Percentiles rank a stretch among this genome's conserved stretches.
Evolutionary conservation across 2,329 filamentous ascomycete genomes (phyloP).

Genomic region (Lasiodiplodia sp.): DNA sequence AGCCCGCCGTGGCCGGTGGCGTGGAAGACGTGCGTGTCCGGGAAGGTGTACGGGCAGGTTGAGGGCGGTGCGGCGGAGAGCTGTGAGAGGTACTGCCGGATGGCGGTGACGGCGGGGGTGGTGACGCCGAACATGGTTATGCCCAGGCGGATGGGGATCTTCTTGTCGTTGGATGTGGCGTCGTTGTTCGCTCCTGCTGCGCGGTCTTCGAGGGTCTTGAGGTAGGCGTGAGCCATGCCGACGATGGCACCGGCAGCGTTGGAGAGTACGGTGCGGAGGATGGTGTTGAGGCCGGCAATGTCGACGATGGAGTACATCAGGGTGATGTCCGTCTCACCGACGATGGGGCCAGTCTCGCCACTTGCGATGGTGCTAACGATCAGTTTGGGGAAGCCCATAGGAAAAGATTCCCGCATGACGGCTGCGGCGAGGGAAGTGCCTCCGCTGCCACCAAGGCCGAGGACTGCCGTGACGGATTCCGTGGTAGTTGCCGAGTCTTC

Average conservation of each 20-base stretch:
- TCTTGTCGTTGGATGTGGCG: slow-evolving; percentile 36
- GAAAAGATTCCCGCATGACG: slow-evolving; percentile 67
- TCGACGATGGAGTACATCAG: slow-evolving; percentile 78
- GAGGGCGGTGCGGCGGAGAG: slow-evolving; percentile 1
- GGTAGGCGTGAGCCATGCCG: slow-evolving; percentile 63
- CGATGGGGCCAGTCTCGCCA: slow-evolving; percentile 69
- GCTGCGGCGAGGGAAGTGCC: slow-evolving; percentile 67
- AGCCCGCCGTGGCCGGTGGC: slow-evolving; percentile 73
- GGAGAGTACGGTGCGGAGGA: slow-evolving; percentile 64
- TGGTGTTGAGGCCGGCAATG: slow-evolving; percentile 68
- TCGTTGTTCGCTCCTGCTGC: slow-evolving; percentile 1
- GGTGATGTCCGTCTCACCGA: slow-evolving; percentile 72
- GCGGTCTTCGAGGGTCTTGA: slow-evolving; percentile 30
- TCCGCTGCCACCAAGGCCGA: slow-evolving; percentile 68
- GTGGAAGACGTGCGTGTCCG: slow-evolving; percentile 71
- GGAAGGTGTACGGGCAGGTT: slow-evolving; percentile 45
- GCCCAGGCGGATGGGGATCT: slow-evolving; percentile 60
- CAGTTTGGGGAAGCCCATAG: slow-evolving; percentile 73
- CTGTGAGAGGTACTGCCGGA: slow-evolving; percentile 61
- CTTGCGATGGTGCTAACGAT: slow-evolving; percentile 75
- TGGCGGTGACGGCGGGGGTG: slow-evolving; percentile 67
- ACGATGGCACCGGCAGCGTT: slow-evolving; percentile 70
- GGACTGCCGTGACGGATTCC: slow-evolving; percentile 60
- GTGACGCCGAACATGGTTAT: slow-evolving; percentile 81
- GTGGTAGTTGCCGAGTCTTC: background rate